Conservation (phyloP, 139 green algal genomes). For the Pleodorina starrii region DNA sequence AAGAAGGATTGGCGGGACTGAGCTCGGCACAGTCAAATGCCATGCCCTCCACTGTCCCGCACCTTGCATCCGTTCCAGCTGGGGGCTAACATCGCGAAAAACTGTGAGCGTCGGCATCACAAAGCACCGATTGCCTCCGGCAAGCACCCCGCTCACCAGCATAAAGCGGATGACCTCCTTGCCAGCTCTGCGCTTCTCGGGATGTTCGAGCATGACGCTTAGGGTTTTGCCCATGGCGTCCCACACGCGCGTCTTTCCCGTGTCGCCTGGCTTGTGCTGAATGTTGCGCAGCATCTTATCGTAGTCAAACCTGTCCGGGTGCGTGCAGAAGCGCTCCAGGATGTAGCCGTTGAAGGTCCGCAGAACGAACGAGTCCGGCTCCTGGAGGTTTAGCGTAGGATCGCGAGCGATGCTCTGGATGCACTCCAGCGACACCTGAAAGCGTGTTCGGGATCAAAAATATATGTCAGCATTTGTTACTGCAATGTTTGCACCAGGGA, state of each 20-base stretch:
- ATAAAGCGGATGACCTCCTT: background rate
- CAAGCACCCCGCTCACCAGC: background rate
- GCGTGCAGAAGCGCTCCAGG: background rate
- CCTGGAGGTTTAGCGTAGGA: background rate
- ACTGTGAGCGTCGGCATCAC: background rate
- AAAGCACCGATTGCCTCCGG: background rate
- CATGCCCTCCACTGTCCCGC: too few relatives aligned
- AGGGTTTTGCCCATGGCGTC: background rate
- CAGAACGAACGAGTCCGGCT: background rate
- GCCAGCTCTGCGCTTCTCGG: background rate
- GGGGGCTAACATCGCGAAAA: too few relatives aligned
- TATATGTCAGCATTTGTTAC: too few relatives aligned
- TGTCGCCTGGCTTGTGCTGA: background rate
- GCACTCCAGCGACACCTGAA: background rate
- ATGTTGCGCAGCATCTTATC: background rate
- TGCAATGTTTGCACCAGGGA: too few relatives aligned
- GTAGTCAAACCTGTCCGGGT: background rate
- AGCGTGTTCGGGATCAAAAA: too few relatives aligned
- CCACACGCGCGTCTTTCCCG: background rate
- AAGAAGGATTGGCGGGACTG: too few relatives aligned
- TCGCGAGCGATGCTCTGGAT: background rate
- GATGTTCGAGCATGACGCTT: background rate
- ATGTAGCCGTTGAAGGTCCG: slow-evolving; percentile 4
- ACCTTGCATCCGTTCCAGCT: too few relatives aligned
- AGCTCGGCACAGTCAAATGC: too few relatives aligned